Percentiles rank a stretch among this genome's conserved stretches.
phyloP scores from a whole-genome alignment of 208 protist species.

The Trypanosoma grayi region DNA sequence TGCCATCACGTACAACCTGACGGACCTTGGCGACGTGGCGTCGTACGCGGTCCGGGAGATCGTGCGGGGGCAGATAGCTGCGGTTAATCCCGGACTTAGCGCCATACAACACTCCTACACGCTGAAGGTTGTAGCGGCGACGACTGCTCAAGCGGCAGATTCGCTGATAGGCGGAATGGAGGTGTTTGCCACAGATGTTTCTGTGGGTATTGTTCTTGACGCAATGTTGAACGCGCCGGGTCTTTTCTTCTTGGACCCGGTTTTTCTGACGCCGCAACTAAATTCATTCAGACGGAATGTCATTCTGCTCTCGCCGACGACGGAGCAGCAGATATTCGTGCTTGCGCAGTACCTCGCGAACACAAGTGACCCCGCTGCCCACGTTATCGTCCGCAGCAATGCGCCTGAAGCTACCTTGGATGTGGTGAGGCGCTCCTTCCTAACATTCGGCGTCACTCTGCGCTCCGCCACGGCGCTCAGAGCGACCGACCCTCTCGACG shows the following conservation, averaged over 20 bases:
- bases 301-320: slow-evolving; percentile 34
- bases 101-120: not conserved
- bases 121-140: slow-evolving; percentile 2
- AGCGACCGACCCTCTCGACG: not conserved
- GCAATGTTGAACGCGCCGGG: slow-evolving; percentile 12
- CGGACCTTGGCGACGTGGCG: not conserved
- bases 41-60: not conserved
- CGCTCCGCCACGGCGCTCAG: not conserved
- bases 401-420: slow-evolving; percentile 1
- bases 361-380: not conserved
- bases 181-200: not conserved
- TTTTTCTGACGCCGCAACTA: slow-evolving; percentile 10
- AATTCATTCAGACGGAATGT: slow-evolving; percentile 13
- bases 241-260: slow-evolving; percentile 27
- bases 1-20: not conserved
- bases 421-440: slow-evolving; percentile 8
- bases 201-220: slow-evolving; percentile 1
- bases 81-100: not conserved
- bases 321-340: slow-evolving; percentile 54
- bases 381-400: slow-evolving; percentile 4
- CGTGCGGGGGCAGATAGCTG: not conserved
- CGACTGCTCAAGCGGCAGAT: not conserved
- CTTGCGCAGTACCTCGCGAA: slow-evolving; percentile 27
- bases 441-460: slow-evolving; percentile 13
- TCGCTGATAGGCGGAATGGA: not conserved